Percentiles rank a stretch among this genome's conserved stretches.
Evolutionary conservation across 371 early-diverging fungal species (phyloP).

Genomic region (Rhizomucor pusillus): DNA sequence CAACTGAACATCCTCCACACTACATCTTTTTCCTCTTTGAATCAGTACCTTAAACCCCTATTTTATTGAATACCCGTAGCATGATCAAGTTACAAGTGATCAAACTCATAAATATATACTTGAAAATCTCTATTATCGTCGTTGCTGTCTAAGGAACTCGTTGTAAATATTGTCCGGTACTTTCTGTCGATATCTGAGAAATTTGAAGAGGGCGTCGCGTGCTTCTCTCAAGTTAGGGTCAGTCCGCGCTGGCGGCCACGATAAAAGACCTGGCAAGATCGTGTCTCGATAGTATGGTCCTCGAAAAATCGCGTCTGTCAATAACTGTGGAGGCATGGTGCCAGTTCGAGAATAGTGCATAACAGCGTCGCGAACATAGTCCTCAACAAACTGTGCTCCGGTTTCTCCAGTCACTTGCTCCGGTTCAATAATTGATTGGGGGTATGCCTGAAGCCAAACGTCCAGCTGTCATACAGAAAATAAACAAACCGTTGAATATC

Average conservation of each 20-base stretch:
- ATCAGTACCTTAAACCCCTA: background rate
- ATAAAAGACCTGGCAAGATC: background rate
- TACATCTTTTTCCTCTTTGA: background rate
- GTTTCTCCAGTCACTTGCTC: background rate
- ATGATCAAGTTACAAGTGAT: background rate
- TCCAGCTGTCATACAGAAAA: background rate
- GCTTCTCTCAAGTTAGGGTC: background rate
- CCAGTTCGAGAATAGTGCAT: background rate
- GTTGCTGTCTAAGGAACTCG: background rate
- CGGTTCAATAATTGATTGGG: background rate
- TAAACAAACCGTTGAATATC: background rate
- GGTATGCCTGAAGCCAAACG: background rate
- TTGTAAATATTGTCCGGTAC: background rate
- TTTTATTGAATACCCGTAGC: background rate
- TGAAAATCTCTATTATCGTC: background rate
- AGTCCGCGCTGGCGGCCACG: background rate
- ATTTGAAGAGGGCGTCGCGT: background rate
- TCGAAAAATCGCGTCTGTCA: background rate
- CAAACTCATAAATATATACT: background rate
- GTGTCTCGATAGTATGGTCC: background rate
- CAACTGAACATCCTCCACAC: constrained; percentile 17
- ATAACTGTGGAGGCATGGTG: background rate
- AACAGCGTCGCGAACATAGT: background rate
- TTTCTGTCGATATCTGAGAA: background rate
- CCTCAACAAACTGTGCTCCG: background rate